phyloP scores from a whole-genome alignment of 2,329 filamentous ascomycete species.

The Alternaria consortialis region DNA sequence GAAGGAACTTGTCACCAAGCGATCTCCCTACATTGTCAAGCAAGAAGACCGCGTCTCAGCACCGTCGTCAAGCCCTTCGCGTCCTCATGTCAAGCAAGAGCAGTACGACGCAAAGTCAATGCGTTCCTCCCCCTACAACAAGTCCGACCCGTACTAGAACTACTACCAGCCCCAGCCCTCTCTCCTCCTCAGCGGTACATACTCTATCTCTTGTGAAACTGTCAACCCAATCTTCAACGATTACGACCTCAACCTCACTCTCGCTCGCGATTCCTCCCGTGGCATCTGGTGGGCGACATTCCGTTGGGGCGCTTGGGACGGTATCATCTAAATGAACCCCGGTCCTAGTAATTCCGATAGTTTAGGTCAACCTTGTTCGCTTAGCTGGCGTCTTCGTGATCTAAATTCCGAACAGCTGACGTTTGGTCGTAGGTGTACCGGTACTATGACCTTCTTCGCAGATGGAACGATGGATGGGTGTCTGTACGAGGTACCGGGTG shows the following conservation, averaged over 20 bases:
- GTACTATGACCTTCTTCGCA: conserved; percentile 41
- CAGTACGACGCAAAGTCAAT: neutral
- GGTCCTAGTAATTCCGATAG: conserved; percentile 20
- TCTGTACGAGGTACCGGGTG: conserved; percentile 39
- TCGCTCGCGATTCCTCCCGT: conserved; percentile 20
- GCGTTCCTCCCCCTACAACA: conserved; percentile 6
- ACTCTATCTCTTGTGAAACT: conserved; percentile 50
- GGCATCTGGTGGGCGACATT: conserved; percentile 60
- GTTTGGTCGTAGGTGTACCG: conserved; percentile 48
- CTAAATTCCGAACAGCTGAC: conserved; percentile 27
- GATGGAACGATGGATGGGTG: conserved; percentile 26
- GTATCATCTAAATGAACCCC: conserved; percentile 54
- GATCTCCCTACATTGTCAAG: neutral
- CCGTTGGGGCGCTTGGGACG: conserved; percentile 54
- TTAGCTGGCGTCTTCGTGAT: conserved; percentile 47
- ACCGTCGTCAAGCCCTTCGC: conserved; percentile 13
- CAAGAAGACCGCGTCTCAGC: neutral
- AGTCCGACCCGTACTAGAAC: conserved; percentile 2
- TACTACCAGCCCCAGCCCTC: conserved; percentile 10
- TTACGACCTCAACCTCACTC: conserved; percentile 52
- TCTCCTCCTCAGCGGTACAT: conserved; percentile 56
- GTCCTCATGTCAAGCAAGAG: conserved; percentile 18
- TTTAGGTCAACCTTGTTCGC: conserved; percentile 10
- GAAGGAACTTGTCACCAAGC: neutral
- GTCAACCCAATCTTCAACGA: conserved; percentile 18